A percentile compares a stretch with the other conserved stretches of the same genome.
Conservation (phyloP, 441 rosid genomes). For the Adansonia madagascariensis region DNA sequence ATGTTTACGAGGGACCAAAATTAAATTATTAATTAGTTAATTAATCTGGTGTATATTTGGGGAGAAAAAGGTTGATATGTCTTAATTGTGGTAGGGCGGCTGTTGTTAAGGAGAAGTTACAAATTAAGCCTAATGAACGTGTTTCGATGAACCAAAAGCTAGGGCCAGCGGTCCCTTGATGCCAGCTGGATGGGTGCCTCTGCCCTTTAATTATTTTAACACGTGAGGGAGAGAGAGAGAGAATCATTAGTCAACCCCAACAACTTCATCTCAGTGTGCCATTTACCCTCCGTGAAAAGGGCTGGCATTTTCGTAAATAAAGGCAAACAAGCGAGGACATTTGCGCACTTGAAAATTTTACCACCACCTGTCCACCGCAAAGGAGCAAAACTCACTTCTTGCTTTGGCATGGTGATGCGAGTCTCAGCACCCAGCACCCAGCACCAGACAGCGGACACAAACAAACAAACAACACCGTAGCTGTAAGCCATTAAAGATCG, state of each 20-base stretch:
- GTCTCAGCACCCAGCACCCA: conserved; percentile 15
- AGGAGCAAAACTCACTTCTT: conserved; percentile 22
- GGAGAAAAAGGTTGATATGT: not conserved
- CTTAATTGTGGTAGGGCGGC: not conserved
- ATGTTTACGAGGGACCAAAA: not conserved
- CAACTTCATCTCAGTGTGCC: no score
- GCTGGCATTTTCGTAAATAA: conserved; percentile 25
- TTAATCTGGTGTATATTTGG: not conserved
- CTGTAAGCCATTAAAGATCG: conserved; percentile 8
- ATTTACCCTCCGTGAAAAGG: conserved; percentile 9
- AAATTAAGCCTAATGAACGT: not conserved
- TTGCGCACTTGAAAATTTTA: not conserved
- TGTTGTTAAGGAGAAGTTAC: not conserved
- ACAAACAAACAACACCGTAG: conserved; percentile 44
- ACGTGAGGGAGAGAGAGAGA: not conserved
- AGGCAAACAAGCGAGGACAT: not conserved
- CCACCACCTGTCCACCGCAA: conserved; percentile 15
- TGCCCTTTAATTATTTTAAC: not conserved
- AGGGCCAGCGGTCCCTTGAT: not conserved
- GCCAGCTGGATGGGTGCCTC: not conserved
- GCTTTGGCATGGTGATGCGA: conserved; percentile 11
- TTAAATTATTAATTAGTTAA: no score
- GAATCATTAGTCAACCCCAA: no score
- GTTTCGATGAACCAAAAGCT: not conserved
- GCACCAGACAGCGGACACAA: not conserved